phyloP scores from a whole-genome alignment of 257 asterid species.

The Gentiana macrophylla region DNA sequence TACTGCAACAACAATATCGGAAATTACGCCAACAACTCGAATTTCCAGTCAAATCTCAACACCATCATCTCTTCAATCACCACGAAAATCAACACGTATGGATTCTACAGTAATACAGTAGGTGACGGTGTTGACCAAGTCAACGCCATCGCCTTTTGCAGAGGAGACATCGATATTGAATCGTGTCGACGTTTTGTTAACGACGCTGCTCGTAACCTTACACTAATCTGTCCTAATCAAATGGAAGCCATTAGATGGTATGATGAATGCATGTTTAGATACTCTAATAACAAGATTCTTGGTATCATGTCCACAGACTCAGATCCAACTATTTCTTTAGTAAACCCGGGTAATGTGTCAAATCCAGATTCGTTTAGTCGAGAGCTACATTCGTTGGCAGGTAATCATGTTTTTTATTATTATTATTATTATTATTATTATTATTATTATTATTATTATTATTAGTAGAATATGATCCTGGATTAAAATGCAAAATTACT shows the following conservation, averaged over 20 bases:
- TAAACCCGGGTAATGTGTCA: background rate
- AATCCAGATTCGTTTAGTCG: background rate
- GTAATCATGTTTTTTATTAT: too few relatives aligned
- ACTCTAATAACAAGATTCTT: too few relatives aligned
- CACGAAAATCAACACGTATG: constrained; percentile 7
- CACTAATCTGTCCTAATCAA: constrained; percentile 3
- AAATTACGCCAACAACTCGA: constrained; percentile 14
- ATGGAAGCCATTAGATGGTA: background rate
- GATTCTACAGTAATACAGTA: constrained; percentile 18
- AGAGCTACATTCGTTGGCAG: background rate
- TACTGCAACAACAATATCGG: constrained; percentile 1
- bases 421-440: too few relatives aligned
- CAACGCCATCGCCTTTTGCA: too few relatives aligned
- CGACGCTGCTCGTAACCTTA: background rate
- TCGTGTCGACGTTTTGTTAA: constrained; percentile 19
- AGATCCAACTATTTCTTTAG: background rate
- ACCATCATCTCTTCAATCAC: constrained; percentile 25
- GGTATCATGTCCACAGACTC: too few relatives aligned
- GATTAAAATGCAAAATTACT: too few relatives aligned
- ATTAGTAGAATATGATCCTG: too few relatives aligned
- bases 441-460: too few relatives aligned
- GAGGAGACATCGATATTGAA: background rate
- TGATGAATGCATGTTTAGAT: too few relatives aligned
- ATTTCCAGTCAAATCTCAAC: constrained; percentile 19
- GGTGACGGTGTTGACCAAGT: constrained; percentile 4